Conservation (phyloP, 768 basidiomycete species). For the Rhizopogon vulgaris region DNA sequence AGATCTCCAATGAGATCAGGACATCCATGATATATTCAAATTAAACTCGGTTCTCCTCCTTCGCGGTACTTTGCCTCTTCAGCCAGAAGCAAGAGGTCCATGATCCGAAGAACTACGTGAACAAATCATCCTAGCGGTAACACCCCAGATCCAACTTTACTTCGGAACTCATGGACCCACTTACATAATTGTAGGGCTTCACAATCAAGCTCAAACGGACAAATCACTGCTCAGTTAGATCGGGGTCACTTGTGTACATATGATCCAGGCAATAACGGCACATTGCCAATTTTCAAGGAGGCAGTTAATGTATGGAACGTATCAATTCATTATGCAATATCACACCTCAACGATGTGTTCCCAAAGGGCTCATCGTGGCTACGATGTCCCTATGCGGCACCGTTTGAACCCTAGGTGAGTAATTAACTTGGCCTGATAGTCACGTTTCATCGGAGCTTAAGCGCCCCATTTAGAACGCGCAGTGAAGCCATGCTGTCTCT, state of each 20-base stretch:
- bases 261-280: not conserved
- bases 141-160: not conserved
- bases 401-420: slow-evolving; percentile 1
- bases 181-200: not conserved
- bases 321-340: not conserved
- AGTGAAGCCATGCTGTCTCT: not conserved
- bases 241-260: not conserved
- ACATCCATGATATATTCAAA: not conserved
- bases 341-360: not conserved
- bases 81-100: not conserved
- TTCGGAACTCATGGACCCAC: not conserved
- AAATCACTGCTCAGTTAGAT: not conserved
- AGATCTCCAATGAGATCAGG: too few relatives aligned
- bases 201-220: not conserved
- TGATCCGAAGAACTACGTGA: not conserved
- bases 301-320: not conserved
- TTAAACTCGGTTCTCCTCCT: not conserved
- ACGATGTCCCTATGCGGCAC: not conserved
- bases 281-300: not conserved
- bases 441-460: slow-evolving; percentile 22
- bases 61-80: not conserved
- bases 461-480: slow-evolving; percentile 22
- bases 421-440: slow-evolving; percentile 8
- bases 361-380: not conserved
- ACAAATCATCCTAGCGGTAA: not conserved